Base-by-base conservation (phyloP, 768 basidiomycete species). In the Phlebiopsis flavidoalba region DNA sequence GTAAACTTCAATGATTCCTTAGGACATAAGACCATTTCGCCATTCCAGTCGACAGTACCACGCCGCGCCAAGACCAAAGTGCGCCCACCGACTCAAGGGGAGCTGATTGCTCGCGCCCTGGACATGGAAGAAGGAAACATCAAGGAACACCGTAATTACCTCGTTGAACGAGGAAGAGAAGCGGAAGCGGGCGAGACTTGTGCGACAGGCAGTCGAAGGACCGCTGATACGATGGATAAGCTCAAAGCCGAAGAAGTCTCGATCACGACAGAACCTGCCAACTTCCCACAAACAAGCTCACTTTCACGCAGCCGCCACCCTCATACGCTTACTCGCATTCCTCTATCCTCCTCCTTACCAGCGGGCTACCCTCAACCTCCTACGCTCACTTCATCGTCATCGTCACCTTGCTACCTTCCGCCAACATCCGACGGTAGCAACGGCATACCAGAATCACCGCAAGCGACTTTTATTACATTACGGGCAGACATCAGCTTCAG, bases 71-170 rank as follows among this genome's bases (percentile, higher is more conserved):
- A 85, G 67, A 71, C 72, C 2, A 78, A 77, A 57, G 77, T 74
- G 22, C 85, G 79, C 33, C 71, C 75, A 5, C 81, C 79, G 48
- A 91, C 91, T 0, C 93, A 95, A 67, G 88, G 83, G n/a, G 90
- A 95, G 66, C 81, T 95, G 8, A 88, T 95, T 59, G 85, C 84
- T 1, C 83, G 83, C 7, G 93, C 93, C 0, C 81, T 95, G 17
- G 90, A 93, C 66, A 91, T 86, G 56, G 93, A 95, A 71, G 93
- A 93, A 71, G 86, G 87, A 0, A 95, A 95, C 69, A 84, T 87
- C 21, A 78, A 79, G 5, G 86, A 91, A 51, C 90, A 95, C 63
- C 78, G 83, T 37, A 83, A 93, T 65, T 95, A 94, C 68, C 83
- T 95, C 31, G 82, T 79, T 53, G 73, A n/a, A 84, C 1, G 93